phyloP scores from a whole-genome alignment of 2,329 filamentous ascomycete genomes.

The Fusarium chuoi region DNA sequence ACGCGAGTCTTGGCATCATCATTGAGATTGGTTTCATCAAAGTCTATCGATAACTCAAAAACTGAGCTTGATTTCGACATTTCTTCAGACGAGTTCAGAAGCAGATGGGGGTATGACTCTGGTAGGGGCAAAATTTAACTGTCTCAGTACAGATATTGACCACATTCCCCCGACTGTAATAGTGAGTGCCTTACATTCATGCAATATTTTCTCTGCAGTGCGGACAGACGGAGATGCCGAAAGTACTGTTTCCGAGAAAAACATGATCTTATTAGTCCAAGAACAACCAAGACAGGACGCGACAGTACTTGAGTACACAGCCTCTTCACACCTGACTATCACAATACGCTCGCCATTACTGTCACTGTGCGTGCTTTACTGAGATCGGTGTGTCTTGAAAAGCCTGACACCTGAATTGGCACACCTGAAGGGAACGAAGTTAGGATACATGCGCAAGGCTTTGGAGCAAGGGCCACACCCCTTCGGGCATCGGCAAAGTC shows the following conservation, averaged over 20 bases:
- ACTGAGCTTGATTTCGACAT: neutral
- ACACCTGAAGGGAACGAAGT: slow-evolving; percentile 15
- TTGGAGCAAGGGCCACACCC: slow-evolving; percentile 15
- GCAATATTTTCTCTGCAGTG: neutral
- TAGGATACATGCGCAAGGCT: neutral
- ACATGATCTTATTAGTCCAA: neutral
- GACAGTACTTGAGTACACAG: slow-evolving; percentile 2
- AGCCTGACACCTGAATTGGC: neutral
- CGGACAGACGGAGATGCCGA: slow-evolving; percentile 11
- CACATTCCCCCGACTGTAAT: slow-evolving; percentile 18
- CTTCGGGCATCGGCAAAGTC: slow-evolving; percentile 30
- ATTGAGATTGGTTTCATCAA: slow-evolving; percentile 5
- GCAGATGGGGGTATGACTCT: neutral
- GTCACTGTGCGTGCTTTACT: neutral
- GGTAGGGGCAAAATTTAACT: slow-evolving; percentile 1
- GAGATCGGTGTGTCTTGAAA: neutral
- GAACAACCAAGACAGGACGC: slow-evolving; percentile 14
- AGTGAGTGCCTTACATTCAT: slow-evolving; percentile 5
- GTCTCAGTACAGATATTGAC: slow-evolving; percentile 12
- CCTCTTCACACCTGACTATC: slow-evolving; percentile 1
- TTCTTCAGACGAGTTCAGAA: neutral
- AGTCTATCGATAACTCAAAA: slow-evolving; percentile 21
- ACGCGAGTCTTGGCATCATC: slow-evolving; percentile 28
- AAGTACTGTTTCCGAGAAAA: slow-evolving; percentile 6
- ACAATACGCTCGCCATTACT: slow-evolving; percentile 1